Evolutionary conservation across 768 basidiomycete species (phyloP).

Genomic region (Boletus reticuloceps): DNA sequence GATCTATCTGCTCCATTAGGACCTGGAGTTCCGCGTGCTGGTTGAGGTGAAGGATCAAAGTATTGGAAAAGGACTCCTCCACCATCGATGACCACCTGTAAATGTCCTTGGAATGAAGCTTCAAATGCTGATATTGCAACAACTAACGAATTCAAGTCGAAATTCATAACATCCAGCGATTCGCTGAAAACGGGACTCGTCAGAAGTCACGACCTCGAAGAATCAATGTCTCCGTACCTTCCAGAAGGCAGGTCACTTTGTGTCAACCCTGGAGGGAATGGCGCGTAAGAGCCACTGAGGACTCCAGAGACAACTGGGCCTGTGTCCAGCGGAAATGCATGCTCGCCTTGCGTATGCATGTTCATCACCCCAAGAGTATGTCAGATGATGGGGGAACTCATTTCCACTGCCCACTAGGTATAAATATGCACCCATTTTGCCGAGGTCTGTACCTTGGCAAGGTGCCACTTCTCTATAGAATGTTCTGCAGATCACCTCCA

Average conservation of each 20-base stretch:
- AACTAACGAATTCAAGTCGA: constrained; percentile 6
- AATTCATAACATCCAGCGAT: not conserved
- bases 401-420: too few species aligned
- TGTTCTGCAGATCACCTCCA: not conserved
- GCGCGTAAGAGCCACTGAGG: too few species aligned
- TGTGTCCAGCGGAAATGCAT: too few species aligned
- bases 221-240: not conserved
- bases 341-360: too few species aligned
- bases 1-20: not conserved
- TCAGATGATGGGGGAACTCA: too few species aligned
- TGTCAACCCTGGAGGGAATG: too few species aligned
- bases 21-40: not conserved
- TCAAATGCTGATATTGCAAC: not conserved
- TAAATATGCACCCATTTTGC: too few species aligned
- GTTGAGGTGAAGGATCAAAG: not conserved
- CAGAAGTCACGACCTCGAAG: not conserved
- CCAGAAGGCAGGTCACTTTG: too few species aligned
- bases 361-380: too few species aligned
- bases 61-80: not conserved
- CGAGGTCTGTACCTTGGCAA: too few species aligned
- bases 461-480: constrained; percentile 1
- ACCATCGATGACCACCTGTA: not conserved
- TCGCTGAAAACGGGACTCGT: not conserved
- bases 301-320: too few species aligned
- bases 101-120: not conserved